Evolutionary conservation across 2,329 filamentous ascomycete species (phyloP).

Genomic region (Claviceps humidiphila): DNA sequence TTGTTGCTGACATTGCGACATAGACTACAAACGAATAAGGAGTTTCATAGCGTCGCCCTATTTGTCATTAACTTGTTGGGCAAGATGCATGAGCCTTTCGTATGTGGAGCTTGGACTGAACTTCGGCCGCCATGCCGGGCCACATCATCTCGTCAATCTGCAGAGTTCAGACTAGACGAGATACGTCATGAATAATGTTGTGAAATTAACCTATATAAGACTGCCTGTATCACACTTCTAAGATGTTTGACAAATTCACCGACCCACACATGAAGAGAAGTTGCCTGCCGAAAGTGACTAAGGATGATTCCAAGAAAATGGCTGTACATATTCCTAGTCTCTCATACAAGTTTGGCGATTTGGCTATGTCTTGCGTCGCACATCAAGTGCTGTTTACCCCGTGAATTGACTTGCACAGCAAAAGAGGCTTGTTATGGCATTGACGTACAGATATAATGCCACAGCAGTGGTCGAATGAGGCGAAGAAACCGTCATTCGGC

Average conservation of each 20-base stretch:
- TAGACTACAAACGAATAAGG: constrained; percentile 11
- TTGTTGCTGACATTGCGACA: constrained; percentile 8
- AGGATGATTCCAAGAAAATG: constrained; percentile 57
- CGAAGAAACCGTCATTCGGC: constrained; percentile 50
- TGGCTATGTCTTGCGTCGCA: constrained; percentile 46
- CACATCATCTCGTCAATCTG: constrained; percentile 68
- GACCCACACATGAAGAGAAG: constrained; percentile 58
- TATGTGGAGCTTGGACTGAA: constrained; percentile 62
- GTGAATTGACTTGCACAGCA: constrained; percentile 50
- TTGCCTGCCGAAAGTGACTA: constrained; percentile 48
- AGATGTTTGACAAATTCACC: constrained; percentile 58
- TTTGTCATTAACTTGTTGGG: constrained; percentile 9
- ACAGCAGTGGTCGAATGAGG: constrained; percentile 68
- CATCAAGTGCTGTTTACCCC: constrained; percentile 39
- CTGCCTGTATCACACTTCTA: constrained; percentile 31
- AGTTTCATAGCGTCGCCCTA: constrained; percentile 12
- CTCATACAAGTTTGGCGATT: constrained; percentile 62
- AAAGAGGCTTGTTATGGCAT: constrained; percentile 53
- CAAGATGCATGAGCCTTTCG: constrained; percentile 15
- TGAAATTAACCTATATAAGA: constrained; percentile 42
- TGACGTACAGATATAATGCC: constrained; percentile 71
- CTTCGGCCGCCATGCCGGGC: constrained; percentile 71
- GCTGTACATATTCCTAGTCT: constrained; percentile 59
- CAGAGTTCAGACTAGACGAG: constrained; percentile 52
- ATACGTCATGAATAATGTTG: constrained; percentile 72